These are phyloP conservation scores for Bifiguratus adelaidae DNA, from an alignment of 192 early-diverging fungal genomes.

Conservation along the genomic window DNA sequence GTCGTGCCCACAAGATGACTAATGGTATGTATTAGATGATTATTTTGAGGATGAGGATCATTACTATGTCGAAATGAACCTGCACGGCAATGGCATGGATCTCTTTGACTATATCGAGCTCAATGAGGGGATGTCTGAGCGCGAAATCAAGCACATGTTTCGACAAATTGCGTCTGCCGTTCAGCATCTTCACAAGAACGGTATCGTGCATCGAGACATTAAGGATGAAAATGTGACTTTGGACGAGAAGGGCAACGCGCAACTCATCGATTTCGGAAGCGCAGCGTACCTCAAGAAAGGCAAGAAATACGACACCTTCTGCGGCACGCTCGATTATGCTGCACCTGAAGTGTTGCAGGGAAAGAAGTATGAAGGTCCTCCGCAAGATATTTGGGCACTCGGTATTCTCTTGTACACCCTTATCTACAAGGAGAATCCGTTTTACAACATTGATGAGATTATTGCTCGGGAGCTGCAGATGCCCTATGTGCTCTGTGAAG, in stretches of 20 bases:
- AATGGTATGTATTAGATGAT: conserved; percentile 24
- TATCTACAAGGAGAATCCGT: conserved; percentile 53
- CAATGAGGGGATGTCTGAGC: conserved; percentile 20
- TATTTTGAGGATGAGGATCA: conserved; percentile 58
- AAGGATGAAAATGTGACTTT: conserved; percentile 82
- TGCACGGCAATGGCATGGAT: conserved; percentile 30
- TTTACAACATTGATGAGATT: conserved; percentile 50
- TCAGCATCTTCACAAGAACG: conserved; percentile 35
- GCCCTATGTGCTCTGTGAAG: conserved; percentile 11
- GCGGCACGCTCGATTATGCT: conserved; percentile 70
- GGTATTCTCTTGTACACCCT: conserved; percentile 80
- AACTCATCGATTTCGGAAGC: conserved; percentile 78
- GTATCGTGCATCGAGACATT: conserved; percentile 64
- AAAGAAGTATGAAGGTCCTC: conserved; percentile 70
- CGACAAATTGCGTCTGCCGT: conserved; percentile 21
- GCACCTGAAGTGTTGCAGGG: conserved; percentile 75
- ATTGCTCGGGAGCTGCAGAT: conserved; percentile 36
- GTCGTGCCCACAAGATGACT: not conserved
- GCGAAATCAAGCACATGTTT: conserved; percentile 18
- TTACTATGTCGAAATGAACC: conserved; percentile 51
- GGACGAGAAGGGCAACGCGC: conserved; percentile 39
- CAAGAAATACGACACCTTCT: conserved; percentile 54
- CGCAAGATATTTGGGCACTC: conserved; percentile 80
- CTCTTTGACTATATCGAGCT: conserved; percentile 36
- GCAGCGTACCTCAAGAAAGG: conserved; percentile 53